A percentile compares a stretch with the other conserved stretches of the same genome.
These are phyloP conservation scores for Phytopythium montanum DNA, from an alignment of 352 stramenopile species.

Conservation along the genomic window DNA sequence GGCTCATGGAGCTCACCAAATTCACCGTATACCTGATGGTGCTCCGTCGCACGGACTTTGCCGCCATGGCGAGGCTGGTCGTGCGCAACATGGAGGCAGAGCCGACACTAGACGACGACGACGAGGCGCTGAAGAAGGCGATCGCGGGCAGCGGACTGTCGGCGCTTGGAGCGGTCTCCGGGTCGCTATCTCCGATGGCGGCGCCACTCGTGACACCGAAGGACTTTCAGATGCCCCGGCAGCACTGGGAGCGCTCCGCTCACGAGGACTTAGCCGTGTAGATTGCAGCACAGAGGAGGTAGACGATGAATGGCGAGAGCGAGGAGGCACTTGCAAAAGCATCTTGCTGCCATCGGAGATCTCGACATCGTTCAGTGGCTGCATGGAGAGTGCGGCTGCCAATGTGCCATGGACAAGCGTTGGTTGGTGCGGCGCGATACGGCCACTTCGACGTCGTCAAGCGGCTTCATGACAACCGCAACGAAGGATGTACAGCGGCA, in stretches of 20 bases:
- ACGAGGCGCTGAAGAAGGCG: conserved; percentile 14
- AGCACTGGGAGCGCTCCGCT: conserved; percentile 41
- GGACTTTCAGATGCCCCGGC: conserved; percentile 10
- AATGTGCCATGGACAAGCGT: no score
- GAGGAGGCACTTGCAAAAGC: no score
- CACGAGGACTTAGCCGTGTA: conserved; percentile 3
- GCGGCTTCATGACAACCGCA: conserved; percentile 20
- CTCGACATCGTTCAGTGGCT: background rate
- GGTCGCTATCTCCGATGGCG: conserved; percentile 32
- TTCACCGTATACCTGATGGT: conserved; percentile 18
- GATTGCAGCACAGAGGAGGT: background rate
- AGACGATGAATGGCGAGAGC: no score
- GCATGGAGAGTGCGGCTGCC: conserved; percentile 1
- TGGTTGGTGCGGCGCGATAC: conserved; percentile 20
- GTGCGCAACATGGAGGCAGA: conserved; percentile 23
- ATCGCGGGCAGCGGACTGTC: conserved; percentile 23
- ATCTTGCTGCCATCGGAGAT: background rate
- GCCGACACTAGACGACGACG: conserved; percentile 10
- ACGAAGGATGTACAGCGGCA: conserved; percentile 16
- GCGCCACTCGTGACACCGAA: conserved; percentile 28
- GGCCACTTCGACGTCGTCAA: conserved; percentile 22
- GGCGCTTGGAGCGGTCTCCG: conserved; percentile 19
- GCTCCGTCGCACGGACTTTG: conserved; percentile 22
- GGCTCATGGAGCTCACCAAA: conserved; percentile 25
- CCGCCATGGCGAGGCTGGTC: conserved; percentile 16